These are phyloP conservation scores for Hansenula sp. DNA, from an alignment of 1,139 yeast species.

Conservation along the genomic window DNA sequence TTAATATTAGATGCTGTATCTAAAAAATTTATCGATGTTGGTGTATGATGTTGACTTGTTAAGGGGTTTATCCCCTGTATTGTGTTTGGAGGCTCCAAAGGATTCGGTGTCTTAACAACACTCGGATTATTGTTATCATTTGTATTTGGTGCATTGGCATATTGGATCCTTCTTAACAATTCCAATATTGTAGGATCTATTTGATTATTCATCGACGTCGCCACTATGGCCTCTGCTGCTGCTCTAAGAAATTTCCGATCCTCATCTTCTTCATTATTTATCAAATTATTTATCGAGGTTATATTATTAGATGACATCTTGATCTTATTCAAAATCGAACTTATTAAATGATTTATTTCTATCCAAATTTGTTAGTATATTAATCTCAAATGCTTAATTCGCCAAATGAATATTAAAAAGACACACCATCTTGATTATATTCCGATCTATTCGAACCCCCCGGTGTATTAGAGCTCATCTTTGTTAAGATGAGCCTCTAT, in stretches of 20 bases:
- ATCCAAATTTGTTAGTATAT: background rate
- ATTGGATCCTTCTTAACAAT: slow-evolving; percentile 24
- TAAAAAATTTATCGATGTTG: background rate
- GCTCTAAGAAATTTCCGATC: slow-evolving; percentile 24
- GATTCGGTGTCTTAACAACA: too few relatives aligned
- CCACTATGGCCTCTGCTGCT: slow-evolving; percentile 26
- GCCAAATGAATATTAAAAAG: background rate
- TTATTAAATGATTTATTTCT: slow-evolving; percentile 2
- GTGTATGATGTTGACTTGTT: background rate
- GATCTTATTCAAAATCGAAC: slow-evolving; percentile 2
- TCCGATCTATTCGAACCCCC: background rate
- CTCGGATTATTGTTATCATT: too few relatives aligned
- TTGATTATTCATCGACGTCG: slow-evolving; percentile 23
- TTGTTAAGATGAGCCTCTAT: too few relatives aligned
- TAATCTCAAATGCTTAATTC: too few relatives aligned
- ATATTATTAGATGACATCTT: slow-evolving; percentile 6
- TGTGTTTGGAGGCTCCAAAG: too few relatives aligned
- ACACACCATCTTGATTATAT: background rate
- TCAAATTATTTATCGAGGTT: slow-evolving; percentile 6
- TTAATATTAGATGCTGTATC: slow-evolving; percentile 1
- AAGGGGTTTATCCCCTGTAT: background rate
- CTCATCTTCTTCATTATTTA: slow-evolving; percentile 18
- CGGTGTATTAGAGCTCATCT: too few relatives aligned
- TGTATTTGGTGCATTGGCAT: slow-evolving; percentile 13
- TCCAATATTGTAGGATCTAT: slow-evolving; percentile 25